Percentiles rank a stretch among this genome's conserved stretches.
These are phyloP conservation scores for Talaromyces sp. DNA, from an alignment of 2,329 filamentous ascomycete genomes.

Conservation along the genomic window DNA sequence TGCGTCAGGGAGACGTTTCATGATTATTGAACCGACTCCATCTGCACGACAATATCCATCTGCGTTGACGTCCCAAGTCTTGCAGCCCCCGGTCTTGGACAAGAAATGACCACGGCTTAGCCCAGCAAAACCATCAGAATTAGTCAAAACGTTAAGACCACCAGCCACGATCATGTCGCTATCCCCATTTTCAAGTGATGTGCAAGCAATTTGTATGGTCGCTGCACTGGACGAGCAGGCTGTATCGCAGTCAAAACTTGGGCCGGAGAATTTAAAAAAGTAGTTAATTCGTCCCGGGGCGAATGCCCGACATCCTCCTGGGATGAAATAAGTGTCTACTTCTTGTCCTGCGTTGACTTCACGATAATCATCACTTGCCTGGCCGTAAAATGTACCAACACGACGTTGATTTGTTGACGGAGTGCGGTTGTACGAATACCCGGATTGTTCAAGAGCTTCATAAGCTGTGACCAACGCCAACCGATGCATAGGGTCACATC, in stretches of 20 bases:
- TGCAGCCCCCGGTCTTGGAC: slow-evolving; percentile 6
- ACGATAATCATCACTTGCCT: slow-evolving; percentile 67
- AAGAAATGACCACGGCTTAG: slow-evolving; percentile 4
- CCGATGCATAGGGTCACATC: slow-evolving; percentile 65
- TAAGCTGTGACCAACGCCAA: slow-evolving; percentile 71
- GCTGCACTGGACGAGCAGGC: slow-evolving; percentile 5
- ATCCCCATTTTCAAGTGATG: neutral
- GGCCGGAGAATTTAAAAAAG: slow-evolving; percentile 47
- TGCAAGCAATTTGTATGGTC: neutral
- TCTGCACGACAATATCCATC: slow-evolving; percentile 18
- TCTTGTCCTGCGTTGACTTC: slow-evolving; percentile 57
- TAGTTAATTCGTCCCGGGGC: slow-evolving; percentile 42
- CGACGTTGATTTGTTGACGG: slow-evolving; percentile 55
- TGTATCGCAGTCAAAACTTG: slow-evolving; percentile 2
- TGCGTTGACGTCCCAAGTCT: slow-evolving; percentile 12
- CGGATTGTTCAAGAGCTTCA: slow-evolving; percentile 73
- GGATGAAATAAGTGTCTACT: slow-evolving; percentile 60
- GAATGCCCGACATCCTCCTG: slow-evolving; percentile 53
- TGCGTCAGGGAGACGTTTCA: slow-evolving; percentile 16
- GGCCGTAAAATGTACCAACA: slow-evolving; percentile 67
- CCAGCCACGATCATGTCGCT: slow-evolving; percentile 3
- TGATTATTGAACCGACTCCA: slow-evolving; percentile 12
- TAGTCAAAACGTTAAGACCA: slow-evolving; percentile 1
- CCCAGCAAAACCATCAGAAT: neutral
- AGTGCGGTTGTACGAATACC: slow-evolving; percentile 64